Evolutionary conservation across 164 flowering plant genomes (phyloP).

Genomic region (Stephania cephalantha): DNA sequence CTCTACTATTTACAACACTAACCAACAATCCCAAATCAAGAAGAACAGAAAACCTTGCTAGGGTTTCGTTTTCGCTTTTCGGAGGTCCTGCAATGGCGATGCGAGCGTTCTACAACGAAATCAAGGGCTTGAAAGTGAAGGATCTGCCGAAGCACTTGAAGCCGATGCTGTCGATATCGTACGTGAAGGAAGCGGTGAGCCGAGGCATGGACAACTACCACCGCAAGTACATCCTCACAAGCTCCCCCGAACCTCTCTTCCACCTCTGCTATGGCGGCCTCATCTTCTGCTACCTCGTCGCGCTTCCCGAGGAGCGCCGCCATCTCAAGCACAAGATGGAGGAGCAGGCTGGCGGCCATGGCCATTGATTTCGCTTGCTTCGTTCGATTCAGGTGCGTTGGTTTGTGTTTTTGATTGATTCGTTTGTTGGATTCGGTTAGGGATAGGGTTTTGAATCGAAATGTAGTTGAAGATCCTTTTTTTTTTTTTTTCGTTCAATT

Average conservation of each 20-base stretch:
- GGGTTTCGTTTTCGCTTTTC: conserved; percentile 15
- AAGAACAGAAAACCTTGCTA: neutral
- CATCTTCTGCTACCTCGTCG: conserved; percentile 75
- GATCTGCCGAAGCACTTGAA: conserved; percentile 62
- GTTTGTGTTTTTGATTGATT: neutral
- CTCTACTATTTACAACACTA: no score
- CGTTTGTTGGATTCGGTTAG: neutral
- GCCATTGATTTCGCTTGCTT: conserved; percentile 8
- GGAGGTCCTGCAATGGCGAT: conserved; percentile 41
- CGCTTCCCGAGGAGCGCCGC: conserved; percentile 91
- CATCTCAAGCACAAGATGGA: conserved; percentile 74
- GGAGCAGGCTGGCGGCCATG: conserved; percentile 35
- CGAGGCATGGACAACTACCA: conserved; percentile 64
- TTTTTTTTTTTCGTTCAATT: neutral
- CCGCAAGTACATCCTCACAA: conserved; percentile 67
- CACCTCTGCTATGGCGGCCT: conserved; percentile 89
- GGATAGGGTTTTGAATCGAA: neutral
- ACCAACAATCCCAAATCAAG: no score
- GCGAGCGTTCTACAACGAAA: conserved; percentile 64
- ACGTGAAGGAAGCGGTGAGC: conserved; percentile 38
- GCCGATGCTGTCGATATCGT: conserved; percentile 47
- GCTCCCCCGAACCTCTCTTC: conserved; percentile 56
- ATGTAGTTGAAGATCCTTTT: neutral
- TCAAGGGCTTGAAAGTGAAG: conserved; percentile 65
- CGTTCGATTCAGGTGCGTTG: conserved; percentile 2